Conservation (phyloP, 1,284 basidiomycete species). For the Kalmanozyma brasiliensis region DNA sequence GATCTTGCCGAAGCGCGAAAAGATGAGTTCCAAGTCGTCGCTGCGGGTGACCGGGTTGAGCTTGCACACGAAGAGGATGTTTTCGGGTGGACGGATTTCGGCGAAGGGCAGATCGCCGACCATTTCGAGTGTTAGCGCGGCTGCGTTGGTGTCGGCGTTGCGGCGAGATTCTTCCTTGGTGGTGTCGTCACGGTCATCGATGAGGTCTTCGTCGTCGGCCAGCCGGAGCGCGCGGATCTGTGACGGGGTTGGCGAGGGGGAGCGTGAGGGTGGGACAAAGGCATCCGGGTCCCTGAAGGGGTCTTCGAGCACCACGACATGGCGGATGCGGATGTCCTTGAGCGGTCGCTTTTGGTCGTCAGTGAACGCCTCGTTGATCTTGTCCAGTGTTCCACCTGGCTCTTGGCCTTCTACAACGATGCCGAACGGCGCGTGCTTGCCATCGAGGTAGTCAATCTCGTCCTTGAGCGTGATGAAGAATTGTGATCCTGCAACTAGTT, state of each 20-base stretch:
- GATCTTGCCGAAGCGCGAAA: slow-evolving; percentile 92
- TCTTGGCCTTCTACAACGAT: slow-evolving; percentile 94
- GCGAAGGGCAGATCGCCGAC: slow-evolving; percentile 98
- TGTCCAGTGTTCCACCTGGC: slow-evolving; percentile 76
- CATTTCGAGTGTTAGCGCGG: slow-evolving; percentile 97
- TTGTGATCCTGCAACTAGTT: slow-evolving; percentile 88
- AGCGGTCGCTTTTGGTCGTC: slow-evolving; percentile 89
- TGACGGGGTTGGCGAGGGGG: slow-evolving; percentile 73
- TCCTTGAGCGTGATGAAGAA: slow-evolving; percentile 95
- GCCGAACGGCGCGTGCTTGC: slow-evolving; percentile 94
- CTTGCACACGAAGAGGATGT: slow-evolving; percentile 98
- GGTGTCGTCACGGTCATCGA: slow-evolving; percentile 76
- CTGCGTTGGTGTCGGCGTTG: slow-evolving; percentile 85
- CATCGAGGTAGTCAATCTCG: slow-evolving; percentile 92
- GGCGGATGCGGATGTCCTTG: slow-evolving; percentile 88
- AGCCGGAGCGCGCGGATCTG: slow-evolving; percentile 72
- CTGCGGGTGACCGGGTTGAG: slow-evolving; percentile 93
- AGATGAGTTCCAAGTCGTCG: slow-evolving; percentile 97
- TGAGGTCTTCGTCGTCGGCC: slow-evolving; percentile 74
- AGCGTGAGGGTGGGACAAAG: slow-evolving; percentile 75
- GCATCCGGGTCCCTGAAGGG: slow-evolving; percentile 85
- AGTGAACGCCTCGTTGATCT: slow-evolving; percentile 88
- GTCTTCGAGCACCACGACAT: slow-evolving; percentile 90
- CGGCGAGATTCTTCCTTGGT: slow-evolving; percentile 82
- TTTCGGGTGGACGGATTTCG: slow-evolving; percentile 96